Evolutionary conservation across 352 stramenopile species (phyloP), one percentile per base, ranked within the genome.

Genomic region (Elongisporangium undulatum): DNA sequence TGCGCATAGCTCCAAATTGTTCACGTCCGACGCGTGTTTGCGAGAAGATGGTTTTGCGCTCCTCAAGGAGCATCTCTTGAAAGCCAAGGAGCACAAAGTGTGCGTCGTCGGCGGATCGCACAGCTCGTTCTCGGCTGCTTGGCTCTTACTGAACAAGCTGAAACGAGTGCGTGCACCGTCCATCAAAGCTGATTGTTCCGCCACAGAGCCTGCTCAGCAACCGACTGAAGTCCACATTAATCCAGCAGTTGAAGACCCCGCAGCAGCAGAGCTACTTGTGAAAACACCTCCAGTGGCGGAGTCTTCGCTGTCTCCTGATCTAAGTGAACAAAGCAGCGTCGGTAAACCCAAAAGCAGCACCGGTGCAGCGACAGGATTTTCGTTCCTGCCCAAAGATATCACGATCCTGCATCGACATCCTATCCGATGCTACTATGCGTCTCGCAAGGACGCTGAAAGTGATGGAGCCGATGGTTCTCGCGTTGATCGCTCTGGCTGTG

Each of bases 91-190:
- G 7, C 62, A 59, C 13, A 90, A 92, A 67, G 81, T 94, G 15
- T 91, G 77, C 53, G 85, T 96, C 48, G 74, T 96, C 3, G 88
- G 88, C 12, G 88, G 88, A 15, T 91, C 83, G 0, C 87, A 96
- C 68, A 94, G 82, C 38, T 87, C 88, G 2, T 96, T 96, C 58
- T 94, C 82, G 0, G 80, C 92, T 4, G 80, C 80, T 5, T 95
- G 83, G 87, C 63, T 92, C 41, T 71, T 92, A 41, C 61, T 96
- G 23, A 85, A 94, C 63, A 85, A 75, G 19, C 75, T 82, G 17
- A 67, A 55, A 19, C 50, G 38, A 8, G 19, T 53, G 41, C 58
- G 41, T 62, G 38, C 58, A 41, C 3, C 4, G 58, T n/a, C 50
- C 58, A 62, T 16, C 9, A 60, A 20, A 41, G 4, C 8, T 13